Base-by-base conservation (phyloP, 495 filamentous ascomycete species). In the Aspergillus heteromorphus region DNA sequence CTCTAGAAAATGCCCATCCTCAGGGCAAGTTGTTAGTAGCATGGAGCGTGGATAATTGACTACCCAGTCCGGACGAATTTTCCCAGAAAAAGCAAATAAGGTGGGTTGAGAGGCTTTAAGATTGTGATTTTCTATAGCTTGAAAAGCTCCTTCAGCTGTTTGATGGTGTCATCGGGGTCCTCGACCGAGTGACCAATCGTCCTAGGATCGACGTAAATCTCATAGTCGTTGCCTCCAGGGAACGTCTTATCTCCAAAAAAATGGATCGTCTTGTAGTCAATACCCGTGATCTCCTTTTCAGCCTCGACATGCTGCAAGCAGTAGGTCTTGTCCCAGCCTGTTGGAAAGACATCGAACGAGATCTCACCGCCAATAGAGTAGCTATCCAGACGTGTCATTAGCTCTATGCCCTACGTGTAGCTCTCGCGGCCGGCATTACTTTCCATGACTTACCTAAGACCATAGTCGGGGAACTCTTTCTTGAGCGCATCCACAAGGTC, bases 321-420 rank as follows among this genome's bases (percentile, higher is more conserved):
- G 77, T 92, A 98, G n/a, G 88, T 95, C 81, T 97, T 98, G 73
- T 98, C 92, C 93, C 93, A 98, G 60, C 93, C 93, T 1, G 74
- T 84, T 48, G 93, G 93, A 79, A 98, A 98, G 56, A 97, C 90
- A 66, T 98, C 93, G 75, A 98, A 98, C 53, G 89, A 96, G 66
- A 98, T 95, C 63, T 97, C 89, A 38, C 93, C 93, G 59, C 93
- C 93, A 62, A 98, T 91, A 42, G 89, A 92, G 77, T 84, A 96
- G 23, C 89, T 92, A 53, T 58, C 57, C 54, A 54, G 30, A 42
- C 40, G 14, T 45, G 53, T 57, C n/a, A 51, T 38, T 20, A 47
- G 4, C 3, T 48, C 14, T 30, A 18, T 2, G 10, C 11, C n/a
- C 45, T 16, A 40, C 21, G 18, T 20, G 41, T n/a, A 2, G 6